Conservation (phyloP, 371 early-diverging fungal species). For the Mortierella sp. region DNA sequence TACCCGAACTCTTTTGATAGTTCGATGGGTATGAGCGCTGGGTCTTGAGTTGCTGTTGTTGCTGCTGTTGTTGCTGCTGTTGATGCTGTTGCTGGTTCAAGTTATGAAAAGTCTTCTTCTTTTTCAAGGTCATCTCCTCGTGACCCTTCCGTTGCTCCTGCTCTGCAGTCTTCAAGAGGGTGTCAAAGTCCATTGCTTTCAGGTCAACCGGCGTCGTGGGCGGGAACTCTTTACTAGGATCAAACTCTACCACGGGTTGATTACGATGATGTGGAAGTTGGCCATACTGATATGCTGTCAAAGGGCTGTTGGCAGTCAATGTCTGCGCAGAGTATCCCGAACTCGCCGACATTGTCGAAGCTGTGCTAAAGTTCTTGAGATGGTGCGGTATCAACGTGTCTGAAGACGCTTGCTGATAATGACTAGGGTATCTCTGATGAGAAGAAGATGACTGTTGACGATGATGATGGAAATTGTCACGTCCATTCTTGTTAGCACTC, state of each 20-base stretch:
- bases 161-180: conserved; percentile 41
- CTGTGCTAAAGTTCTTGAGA: conserved; percentile 45
- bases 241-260: conserved; percentile 28
- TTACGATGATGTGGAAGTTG: too few species aligned
- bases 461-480: conserved; percentile 13
- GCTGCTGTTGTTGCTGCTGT: background rate
- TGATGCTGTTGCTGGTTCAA: conserved; percentile 3
- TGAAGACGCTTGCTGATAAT: conserved; percentile 26
- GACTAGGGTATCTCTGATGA: conserved; percentile 10
- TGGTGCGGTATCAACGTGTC: conserved; percentile 41
- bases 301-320: conserved; percentile 7
- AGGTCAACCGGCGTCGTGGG: conserved; percentile 45
- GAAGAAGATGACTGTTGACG: conserved; percentile 20
- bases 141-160: conserved; percentile 39
- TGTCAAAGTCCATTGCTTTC: conserved; percentile 47
- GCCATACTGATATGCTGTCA: conserved; percentile 5
- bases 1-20: too few species aligned
- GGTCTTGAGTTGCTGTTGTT: conserved; percentile 6
- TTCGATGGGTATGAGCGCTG: too few species aligned
- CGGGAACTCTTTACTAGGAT: conserved; percentile 25
- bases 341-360: conserved; percentile 34
- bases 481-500: background rate
- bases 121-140: conserved; percentile 33
- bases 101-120: conserved; percentile 23
- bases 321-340: conserved; percentile 34